A percentile compares a stretch with the other conserved stretches of the same genome.
These are phyloP conservation scores for Penicillium sp. DNA, from an alignment of 2,329 filamentous ascomycete genomes.

Conservation along the genomic window DNA sequence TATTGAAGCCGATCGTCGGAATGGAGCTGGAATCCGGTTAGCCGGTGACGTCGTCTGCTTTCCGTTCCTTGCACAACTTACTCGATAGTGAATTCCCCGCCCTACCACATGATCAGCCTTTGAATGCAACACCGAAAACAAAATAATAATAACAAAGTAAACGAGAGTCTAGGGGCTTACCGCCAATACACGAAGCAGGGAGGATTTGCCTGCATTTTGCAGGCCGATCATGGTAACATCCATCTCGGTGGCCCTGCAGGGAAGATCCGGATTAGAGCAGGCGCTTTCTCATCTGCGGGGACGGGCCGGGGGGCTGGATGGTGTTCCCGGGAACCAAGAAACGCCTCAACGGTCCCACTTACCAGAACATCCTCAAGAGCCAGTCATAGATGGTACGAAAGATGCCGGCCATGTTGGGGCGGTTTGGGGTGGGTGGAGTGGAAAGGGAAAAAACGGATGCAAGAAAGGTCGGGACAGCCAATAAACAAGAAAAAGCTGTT, in stretches of 20 bases:
- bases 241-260: constrained; percentile 91
- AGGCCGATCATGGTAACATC: constrained; percentile 98
- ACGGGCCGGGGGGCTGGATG: constrained; percentile 29
- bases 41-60: not conserved
- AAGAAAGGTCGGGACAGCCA: not conserved
- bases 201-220: constrained; percentile 98
- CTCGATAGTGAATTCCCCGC: constrained; percentile 98
- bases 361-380: constrained; percentile 98
- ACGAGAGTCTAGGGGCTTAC: constrained; percentile 58
- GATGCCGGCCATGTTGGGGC: constrained; percentile 74
- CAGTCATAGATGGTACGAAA: constrained; percentile 97
- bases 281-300: constrained; percentile 28
- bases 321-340: constrained; percentile 27
- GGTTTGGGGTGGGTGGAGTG: not conserved
- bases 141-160: constrained; percentile 18
- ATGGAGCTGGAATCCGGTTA: constrained; percentile 69
- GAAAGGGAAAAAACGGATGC: not conserved
- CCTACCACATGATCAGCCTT: constrained; percentile 54
- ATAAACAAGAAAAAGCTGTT: not conserved
- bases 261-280: constrained; percentile 11
- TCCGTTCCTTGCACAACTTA: constrained; percentile 56
- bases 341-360: constrained; percentile 42
- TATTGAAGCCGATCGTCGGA: constrained; percentile 97
- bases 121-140: not conserved
- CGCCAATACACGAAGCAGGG: constrained; percentile 86